Evolutionary conservation across 2,329 filamentous ascomycete genomes (phyloP), one percentile per base, ranked within the genome.

Genomic region (Aspergillus tamarii): DNA sequence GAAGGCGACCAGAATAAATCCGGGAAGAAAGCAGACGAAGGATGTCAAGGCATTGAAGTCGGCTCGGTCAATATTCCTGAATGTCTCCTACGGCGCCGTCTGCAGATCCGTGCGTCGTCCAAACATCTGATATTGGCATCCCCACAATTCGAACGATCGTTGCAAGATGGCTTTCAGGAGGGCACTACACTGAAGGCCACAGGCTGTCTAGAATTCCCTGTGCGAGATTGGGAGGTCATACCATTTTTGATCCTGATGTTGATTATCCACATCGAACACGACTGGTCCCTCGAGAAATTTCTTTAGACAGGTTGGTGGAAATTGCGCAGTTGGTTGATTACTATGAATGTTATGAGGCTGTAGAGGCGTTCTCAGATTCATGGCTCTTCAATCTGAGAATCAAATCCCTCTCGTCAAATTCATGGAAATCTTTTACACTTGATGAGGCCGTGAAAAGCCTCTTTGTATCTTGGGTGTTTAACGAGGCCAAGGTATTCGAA

Each of bases 281-380:
- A 10, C 1, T n/a, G 16, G 39, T 41, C 8, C 39, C 39, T 41
- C 6, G 19, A 1, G 0, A 10, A 2, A 0, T n/a, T 1, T 41
- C 39, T 2, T 41, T 41, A 0, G 7, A n/a, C 1, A 19, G 39
- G 6, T 0, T 41, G 1, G 8, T n/a, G 39, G 16, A 41, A 19
- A 10, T 41, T 1, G 39, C 39, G 19, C 39, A 3, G 39, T 41
- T 41, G 19, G 39, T 41, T 1, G 39, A 41, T n/a, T 41, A 41
- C 8, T 41, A 41, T n/a, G 39, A 41, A 4, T 41, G 39, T 10
- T 4, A 41, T n/a, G 39, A 41, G 8, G 39, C 39, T n/a, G 39
- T 39, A 8, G 36, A 39, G 1, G 5, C 7, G 16, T 39, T 39
- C 36, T 6, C 36, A 6, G 16, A n/a, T 41, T n/a, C 8, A 9